A percentile compares a stretch with the other conserved stretches of the same genome.
These are phyloP conservation scores for Trichoderma sp. DNA, from an alignment of 2,329 filamentous ascomycete genomes.

Conservation along the genomic window DNA sequence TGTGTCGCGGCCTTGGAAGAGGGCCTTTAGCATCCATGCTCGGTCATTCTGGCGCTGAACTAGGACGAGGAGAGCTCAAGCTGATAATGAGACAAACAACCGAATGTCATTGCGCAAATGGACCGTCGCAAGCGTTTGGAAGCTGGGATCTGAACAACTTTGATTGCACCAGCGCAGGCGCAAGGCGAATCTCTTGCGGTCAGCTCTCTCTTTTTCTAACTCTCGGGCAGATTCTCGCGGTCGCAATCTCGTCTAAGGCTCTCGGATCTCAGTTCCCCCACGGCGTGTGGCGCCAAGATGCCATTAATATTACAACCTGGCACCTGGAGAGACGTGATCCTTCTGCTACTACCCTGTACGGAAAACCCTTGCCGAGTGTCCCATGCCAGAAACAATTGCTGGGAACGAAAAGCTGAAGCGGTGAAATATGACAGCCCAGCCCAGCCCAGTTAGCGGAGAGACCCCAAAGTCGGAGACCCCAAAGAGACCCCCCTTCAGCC, in stretches of 20 bases:
- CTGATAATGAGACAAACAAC: background rate
- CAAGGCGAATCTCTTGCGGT: background rate
- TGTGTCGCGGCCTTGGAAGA: background rate
- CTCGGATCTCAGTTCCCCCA: slow-evolving; percentile 10
- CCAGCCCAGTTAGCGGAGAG: background rate
- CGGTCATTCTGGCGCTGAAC: background rate
- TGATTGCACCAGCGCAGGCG: background rate
- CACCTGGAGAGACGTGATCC: background rate
- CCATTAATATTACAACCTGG: slow-evolving; percentile 1
- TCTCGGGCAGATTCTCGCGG: background rate
- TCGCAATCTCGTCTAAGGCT: background rate
- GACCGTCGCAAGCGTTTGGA: background rate
- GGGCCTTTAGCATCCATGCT: slow-evolving; percentile 6
- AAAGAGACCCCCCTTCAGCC: background rate
- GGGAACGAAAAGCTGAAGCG: background rate
- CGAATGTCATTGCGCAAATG: background rate
- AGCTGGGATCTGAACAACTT: background rate
- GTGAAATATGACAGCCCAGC: background rate
- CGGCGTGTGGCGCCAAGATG: slow-evolving; percentile 11
- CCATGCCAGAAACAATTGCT: background rate
- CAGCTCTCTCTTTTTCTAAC: background rate
- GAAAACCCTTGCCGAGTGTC: background rate
- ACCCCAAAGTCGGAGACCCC: too few relatives aligned
- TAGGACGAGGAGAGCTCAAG: background rate
- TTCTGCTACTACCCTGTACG: background rate